A percentile compares a stretch with the other conserved stretches of the same genome.
These are phyloP conservation scores for Lithohypha guttulata DNA, from an alignment of 2,329 filamentous ascomycete genomes.

Conservation along the genomic window DNA sequence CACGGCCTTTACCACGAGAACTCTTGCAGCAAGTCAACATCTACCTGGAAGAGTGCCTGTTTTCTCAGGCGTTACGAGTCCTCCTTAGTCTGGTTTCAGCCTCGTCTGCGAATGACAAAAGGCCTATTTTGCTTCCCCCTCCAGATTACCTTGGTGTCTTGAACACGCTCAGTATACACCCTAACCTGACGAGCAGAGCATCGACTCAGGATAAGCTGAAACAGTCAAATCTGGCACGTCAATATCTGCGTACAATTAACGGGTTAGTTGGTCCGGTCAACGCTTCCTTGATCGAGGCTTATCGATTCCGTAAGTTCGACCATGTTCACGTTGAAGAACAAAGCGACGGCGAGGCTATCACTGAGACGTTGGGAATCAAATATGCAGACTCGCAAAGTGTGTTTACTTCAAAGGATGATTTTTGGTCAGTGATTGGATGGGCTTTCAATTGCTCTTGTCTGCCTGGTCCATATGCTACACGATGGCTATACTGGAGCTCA, in stretches of 20 bases:
- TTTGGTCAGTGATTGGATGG: slow-evolving; percentile 86
- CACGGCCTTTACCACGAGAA: slow-evolving; percentile 39
- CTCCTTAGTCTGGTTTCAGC: slow-evolving; percentile 53
- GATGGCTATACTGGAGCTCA: slow-evolving; percentile 71
- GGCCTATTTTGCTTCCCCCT: slow-evolving; percentile 54
- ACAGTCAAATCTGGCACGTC: slow-evolving; percentile 55
- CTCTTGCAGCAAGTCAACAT: slow-evolving; percentile 57
- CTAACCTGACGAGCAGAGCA: slow-evolving; percentile 63
- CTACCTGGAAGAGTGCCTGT: slow-evolving; percentile 65
- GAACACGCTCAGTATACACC: slow-evolving; percentile 74
- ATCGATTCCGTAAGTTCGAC: slow-evolving; percentile 47
- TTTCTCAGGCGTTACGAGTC: slow-evolving; percentile 53
- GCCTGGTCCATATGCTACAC: slow-evolving; percentile 35
- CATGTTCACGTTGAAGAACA: slow-evolving; percentile 13
- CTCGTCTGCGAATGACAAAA: slow-evolving; percentile 25
- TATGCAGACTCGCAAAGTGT: slow-evolving; percentile 56
- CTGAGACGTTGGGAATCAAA: slow-evolving; percentile 45
- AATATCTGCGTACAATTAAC: slow-evolving; percentile 59
- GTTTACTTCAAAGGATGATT: slow-evolving; percentile 68
- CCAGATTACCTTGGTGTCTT: slow-evolving; percentile 64
- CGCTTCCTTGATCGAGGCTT: slow-evolving; percentile 59
- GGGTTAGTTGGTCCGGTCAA: slow-evolving; percentile 57
- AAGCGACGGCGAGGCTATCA: slow-evolving; percentile 29
- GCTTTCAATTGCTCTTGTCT: slow-evolving; percentile 77
- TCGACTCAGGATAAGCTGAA: slow-evolving; percentile 49